Conservation (phyloP, 83 land plant genomes). For the Picea abies region DNA sequence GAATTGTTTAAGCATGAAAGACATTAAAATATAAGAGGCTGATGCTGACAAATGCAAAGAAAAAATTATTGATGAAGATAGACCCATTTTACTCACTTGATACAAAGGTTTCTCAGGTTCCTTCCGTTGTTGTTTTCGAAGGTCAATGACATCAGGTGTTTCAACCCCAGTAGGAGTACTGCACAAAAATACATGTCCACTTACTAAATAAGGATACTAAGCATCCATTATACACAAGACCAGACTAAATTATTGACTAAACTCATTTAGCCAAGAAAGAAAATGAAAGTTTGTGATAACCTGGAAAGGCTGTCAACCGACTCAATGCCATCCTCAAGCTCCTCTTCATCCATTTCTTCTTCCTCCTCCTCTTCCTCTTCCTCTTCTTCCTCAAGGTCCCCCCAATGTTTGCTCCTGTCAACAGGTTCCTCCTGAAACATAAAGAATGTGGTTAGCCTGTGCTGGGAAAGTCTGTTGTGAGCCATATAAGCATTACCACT, state of each 20-base stretch:
- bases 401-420: conserved; percentile 98
- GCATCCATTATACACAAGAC: background rate
- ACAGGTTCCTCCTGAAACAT: conserved; percentile 84
- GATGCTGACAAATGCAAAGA: background rate
- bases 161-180: conserved; percentile 99
- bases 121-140: conserved; percentile 93
- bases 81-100: conserved; percentile 53
- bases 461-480: background rate
- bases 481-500: background rate
- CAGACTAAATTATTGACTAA: background rate
- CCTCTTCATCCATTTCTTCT: conserved; percentile 79
- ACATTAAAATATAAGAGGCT: too few species aligned
- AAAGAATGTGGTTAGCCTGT: background rate
- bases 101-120: conserved; percentile 95
- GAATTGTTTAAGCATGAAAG: background rate
- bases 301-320: conserved; percentile 97
- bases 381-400: conserved; percentile 98
- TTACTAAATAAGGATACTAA: background rate
- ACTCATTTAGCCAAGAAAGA: conserved; percentile 9
- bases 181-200: conserved; percentile 16
- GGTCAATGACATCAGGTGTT: conserved; percentile 99
- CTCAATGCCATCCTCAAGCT: conserved; percentile 89
- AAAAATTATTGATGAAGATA: background rate
- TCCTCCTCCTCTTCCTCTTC: conserved; percentile 97
- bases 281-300: conserved; percentile 25